Evolutionary conservation across 331 rosid species (phyloP).

Genomic region (Saraca asoca): DNA sequence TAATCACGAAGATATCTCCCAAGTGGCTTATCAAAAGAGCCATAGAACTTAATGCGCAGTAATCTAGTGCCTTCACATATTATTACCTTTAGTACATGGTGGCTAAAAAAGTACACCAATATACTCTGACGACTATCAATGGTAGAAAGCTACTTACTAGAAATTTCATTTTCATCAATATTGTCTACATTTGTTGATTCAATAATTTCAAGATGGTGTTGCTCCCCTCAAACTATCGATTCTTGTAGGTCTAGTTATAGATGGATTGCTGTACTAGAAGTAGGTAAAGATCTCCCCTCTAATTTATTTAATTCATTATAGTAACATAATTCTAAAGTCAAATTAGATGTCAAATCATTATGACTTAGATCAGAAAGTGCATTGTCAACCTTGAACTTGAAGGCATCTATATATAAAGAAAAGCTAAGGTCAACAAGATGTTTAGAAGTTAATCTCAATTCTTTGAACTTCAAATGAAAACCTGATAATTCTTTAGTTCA

Average conservation of each 20-base stretch:
- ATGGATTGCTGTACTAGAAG: too few species aligned
- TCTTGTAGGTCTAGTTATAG: too few species aligned
- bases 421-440: conserved; percentile 40
- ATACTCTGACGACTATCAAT: conserved; percentile 66
- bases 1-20: conserved; percentile 65
- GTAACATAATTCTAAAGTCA: too few species aligned
- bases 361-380: conserved; percentile 30
- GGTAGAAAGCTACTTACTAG: conserved; percentile 57
- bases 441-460: conserved; percentile 27
- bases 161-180: conserved; percentile 64
- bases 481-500: conserved; percentile 36
- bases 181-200: too few species aligned
- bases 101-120: conserved; percentile 67
- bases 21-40: too few species aligned
- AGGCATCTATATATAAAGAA: conserved; percentile 34
- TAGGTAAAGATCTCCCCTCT: too few species aligned
- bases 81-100: conserved; percentile 56
- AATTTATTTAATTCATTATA: too few species aligned
- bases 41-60: conserved; percentile 73
- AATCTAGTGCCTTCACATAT: conserved; percentile 69
- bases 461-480: conserved; percentile 37
- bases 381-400: conserved; percentile 26
- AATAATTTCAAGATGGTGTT: too few species aligned
- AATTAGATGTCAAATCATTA: conserved; percentile 38
- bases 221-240: too few species aligned